phyloP scores from a whole-genome alignment of 2,329 filamentous ascomycete species.

The Lachnellula cervina region DNA sequence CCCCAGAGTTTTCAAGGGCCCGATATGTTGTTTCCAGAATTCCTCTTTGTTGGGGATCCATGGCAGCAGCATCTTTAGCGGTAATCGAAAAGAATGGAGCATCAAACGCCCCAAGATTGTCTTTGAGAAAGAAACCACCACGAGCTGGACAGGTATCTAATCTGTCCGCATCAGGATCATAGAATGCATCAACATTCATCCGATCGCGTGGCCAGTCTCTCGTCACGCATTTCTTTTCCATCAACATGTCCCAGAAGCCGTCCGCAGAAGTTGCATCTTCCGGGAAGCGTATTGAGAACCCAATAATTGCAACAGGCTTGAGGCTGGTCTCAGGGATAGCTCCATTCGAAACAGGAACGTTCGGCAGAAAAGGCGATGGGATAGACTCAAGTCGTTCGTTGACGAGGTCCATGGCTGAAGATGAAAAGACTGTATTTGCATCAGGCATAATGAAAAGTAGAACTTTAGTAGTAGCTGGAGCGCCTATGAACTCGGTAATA shows the following conservation, averaged over 20 bases:
- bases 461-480: no score
- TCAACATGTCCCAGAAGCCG: background rate
- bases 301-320: background rate
- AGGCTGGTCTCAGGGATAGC: no score
- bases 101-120: conserved; percentile 33
- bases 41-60: conserved; percentile 47
- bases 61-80: conserved; percentile 15
- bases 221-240: background rate
- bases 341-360: no score
- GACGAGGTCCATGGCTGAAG: no score
- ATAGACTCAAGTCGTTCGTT: no score
- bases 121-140: conserved; percentile 28
- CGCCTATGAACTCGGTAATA: no score
- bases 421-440: no score
- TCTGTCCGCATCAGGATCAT: background rate
- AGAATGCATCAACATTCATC: background rate
- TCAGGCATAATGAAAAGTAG: no score
- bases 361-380: no score
- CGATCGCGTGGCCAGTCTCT: background rate
- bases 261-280: background rate
- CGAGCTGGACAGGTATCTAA: no score
- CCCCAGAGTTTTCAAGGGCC: conserved; percentile 16
- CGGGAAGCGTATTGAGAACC: background rate
- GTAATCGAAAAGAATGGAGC: conserved; percentile 30
- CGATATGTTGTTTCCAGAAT: conserved; percentile 31